These are phyloP conservation scores for Russula griseocarnosa DNA, from an alignment of 768 basidiomycete genomes.

Conservation along the genomic window DNA sequence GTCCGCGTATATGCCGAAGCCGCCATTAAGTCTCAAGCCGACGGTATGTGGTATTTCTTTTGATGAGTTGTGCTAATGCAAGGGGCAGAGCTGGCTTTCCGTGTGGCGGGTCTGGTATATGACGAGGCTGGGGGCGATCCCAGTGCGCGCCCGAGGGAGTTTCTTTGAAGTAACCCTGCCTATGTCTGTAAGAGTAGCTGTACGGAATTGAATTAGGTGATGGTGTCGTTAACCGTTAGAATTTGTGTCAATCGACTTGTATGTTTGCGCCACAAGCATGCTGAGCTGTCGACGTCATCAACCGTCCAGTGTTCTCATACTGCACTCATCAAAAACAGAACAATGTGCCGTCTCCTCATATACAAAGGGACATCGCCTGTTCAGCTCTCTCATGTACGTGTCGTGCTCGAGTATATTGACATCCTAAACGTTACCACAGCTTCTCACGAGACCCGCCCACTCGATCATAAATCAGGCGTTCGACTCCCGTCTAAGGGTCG, in stretches of 20 bases:
- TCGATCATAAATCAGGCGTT: constrained; percentile 97
- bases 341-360: constrained; percentile 87
- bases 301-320: not conserved
- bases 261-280: not conserved
- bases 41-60: constrained; percentile 54
- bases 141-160: constrained; percentile 72
- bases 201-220: constrained; percentile 10
- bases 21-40: constrained; percentile 61
- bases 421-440: constrained; percentile 38
- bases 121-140: constrained; percentile 80
- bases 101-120: constrained; percentile 80
- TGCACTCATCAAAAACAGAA: not conserved
- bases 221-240: not conserved
- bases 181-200: constrained; percentile 20
- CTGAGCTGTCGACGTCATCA: not conserved
- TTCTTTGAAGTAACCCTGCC: constrained; percentile 43
- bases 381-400: constrained; percentile 72
- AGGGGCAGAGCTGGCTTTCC: constrained; percentile 73
- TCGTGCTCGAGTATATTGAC: constrained; percentile 6
- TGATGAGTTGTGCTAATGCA: constrained; percentile 6
- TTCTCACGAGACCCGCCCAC: constrained; percentile 91
- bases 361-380: constrained; percentile 95
- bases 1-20: constrained; percentile 98
- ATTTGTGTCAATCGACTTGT: not conserved
- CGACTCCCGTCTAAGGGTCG: constrained; percentile 84